Percentiles rank a stretch among this genome's conserved stretches.
These are phyloP conservation scores for Microstegium vimineum DNA, from an alignment of 176 grass and related monocot genomes.

Conservation along the genomic window DNA sequence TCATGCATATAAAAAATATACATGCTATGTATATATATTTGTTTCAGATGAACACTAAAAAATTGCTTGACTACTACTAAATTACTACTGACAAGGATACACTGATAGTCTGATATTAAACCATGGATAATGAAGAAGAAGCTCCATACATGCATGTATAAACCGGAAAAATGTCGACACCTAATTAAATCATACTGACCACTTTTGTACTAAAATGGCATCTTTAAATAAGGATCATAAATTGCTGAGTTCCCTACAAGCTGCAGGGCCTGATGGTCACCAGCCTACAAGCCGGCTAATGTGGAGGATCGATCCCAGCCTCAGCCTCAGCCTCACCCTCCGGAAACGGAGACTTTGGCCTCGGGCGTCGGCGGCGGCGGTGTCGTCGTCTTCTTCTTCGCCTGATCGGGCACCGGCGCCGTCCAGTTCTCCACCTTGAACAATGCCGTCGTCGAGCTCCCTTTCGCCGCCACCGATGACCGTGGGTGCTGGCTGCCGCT, in stretches of 20 bases:
- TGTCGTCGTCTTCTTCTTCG: not conserved
- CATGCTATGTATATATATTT: not conserved
- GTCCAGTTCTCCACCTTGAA: conserved; percentile 80
- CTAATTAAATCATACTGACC: not conserved
- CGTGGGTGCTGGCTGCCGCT: conserved; percentile 37
- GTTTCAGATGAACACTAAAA: not conserved
- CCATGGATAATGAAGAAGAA: not conserved
- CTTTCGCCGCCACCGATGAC: conserved; percentile 19
- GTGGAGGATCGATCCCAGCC: too few relatives aligned
- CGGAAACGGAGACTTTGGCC: conserved; percentile 35
- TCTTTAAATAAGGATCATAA: not conserved
- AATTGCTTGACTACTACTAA: not conserved
- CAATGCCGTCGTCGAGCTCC: conserved; percentile 14
- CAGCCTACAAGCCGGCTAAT: not conserved
- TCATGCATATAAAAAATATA: not conserved
- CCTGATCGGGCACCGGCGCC: not conserved
- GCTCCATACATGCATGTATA: not conserved
- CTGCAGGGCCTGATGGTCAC: not conserved
- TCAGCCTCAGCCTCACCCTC: conserved; percentile 18
- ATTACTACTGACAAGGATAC: not conserved
- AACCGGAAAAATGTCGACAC: not conserved
- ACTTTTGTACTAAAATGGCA: not conserved
- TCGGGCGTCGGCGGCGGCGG: conserved; percentile 24
- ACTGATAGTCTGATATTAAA: not conserved
- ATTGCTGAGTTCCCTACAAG: not conserved